Evolutionary conservation across 228 moss, liverwort and hornwort species (phyloP).

Genomic region (Sphagnum magellanicum): DNA sequence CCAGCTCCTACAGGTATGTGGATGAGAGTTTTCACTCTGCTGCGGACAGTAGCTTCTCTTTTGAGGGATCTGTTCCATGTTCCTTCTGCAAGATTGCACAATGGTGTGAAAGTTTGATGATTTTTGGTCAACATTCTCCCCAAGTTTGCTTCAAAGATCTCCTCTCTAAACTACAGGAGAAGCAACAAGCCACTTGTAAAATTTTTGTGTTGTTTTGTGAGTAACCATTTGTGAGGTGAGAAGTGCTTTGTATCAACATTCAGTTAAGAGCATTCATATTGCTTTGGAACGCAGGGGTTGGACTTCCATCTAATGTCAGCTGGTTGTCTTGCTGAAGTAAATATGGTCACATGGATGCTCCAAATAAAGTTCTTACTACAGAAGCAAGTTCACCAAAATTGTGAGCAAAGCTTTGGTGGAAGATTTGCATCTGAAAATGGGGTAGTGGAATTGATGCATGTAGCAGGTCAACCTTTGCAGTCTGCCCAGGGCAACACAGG

Average conservation of each 20-base stretch:
- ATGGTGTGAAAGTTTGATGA: too few relatives aligned
- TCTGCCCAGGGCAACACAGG: constrained; percentile 21
- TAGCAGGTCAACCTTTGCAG: constrained; percentile 16
- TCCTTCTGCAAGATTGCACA: too few relatives aligned
- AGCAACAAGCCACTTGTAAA: too few relatives aligned
- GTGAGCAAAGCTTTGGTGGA: constrained; percentile 20
- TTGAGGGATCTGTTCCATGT: too few relatives aligned
- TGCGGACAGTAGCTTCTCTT: too few relatives aligned
- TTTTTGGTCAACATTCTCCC: too few relatives aligned
- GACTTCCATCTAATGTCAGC: constrained; percentile 16
- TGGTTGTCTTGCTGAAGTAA: neutral
- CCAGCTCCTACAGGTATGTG: neutral
- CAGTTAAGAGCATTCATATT: neutral
- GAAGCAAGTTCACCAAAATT: constrained; percentile 27
- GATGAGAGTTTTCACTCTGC: too few relatives aligned
- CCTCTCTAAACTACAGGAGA: too few relatives aligned
- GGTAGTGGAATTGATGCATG: constrained; percentile 15
- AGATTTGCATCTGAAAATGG: constrained; percentile 18
- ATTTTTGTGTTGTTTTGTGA: too few relatives aligned
- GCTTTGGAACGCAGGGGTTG: constrained; percentile 20
- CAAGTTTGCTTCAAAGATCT: too few relatives aligned
- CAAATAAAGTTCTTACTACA: constrained; percentile 23
- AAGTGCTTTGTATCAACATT: too few relatives aligned
- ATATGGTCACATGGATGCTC: neutral
- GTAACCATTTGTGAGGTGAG: too few relatives aligned